A percentile compares a stretch with the other conserved stretches of the same genome.
Evolutionary conservation across 345 rosid species (phyloP).

Genomic region (Lepidium africanum): DNA sequence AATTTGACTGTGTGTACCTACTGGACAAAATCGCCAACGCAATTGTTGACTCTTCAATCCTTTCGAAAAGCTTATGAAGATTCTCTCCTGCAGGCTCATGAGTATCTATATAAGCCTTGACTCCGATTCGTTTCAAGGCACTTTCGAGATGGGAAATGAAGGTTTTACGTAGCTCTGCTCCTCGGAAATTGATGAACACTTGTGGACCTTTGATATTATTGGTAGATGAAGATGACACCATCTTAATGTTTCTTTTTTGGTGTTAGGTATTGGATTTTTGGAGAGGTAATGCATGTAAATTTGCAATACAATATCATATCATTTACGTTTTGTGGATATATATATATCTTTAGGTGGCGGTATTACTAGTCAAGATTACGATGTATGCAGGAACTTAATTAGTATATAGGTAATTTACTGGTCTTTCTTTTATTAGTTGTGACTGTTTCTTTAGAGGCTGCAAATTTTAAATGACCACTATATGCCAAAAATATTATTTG

Average conservation of each 20-base stretch:
- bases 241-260: background rate
- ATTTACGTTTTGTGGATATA: background rate
- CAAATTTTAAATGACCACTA: background rate
- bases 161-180: background rate
- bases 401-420: background rate
- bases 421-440: background rate
- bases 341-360: background rate
- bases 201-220: background rate
- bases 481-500: background rate
- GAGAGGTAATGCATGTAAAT: background rate
- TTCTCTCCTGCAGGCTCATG: background rate
- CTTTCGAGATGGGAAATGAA: constrained; percentile 1
- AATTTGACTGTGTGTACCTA: constrained; percentile 8
- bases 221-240: background rate
- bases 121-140: background rate
- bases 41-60: constrained; percentile 12
- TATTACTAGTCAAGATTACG: background rate
- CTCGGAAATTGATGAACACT: constrained; percentile 29
- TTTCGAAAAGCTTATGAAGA: background rate
- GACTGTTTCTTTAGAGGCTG: background rate
- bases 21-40: constrained; percentile 10
- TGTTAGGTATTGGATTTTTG: background rate
- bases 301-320: background rate
- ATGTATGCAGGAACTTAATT: background rate
- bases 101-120: constrained; percentile 9